phyloP scores from a whole-genome alignment of 441 rosid genomes.

The Croton setiger region DNA sequence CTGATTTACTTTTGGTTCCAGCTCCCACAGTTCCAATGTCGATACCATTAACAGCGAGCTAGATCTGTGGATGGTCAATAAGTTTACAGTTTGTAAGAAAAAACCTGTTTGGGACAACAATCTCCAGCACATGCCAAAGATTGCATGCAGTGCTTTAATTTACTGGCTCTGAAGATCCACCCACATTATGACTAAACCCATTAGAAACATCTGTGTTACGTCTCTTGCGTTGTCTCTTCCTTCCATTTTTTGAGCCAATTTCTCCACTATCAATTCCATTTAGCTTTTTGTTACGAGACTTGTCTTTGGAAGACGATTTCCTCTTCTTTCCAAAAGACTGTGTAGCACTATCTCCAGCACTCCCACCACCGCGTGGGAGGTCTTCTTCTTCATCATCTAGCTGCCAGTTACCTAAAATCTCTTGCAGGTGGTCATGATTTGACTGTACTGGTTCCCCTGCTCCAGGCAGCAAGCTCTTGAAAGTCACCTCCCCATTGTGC shows the following conservation, averaged over 20 bases:
- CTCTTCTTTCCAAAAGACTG: slow-evolving; percentile 50
- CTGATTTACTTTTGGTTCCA: background rate
- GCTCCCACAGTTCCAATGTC: background rate
- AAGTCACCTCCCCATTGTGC: slow-evolving; percentile 54
- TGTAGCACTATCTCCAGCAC: slow-evolving; percentile 30
- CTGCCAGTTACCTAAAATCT: slow-evolving; percentile 74
- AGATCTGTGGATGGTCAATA: background rate
- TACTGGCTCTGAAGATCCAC: slow-evolving; percentile 15
- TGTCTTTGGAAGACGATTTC: slow-evolving; percentile 44
- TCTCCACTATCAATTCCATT: slow-evolving; percentile 27
- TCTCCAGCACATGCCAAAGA: background rate
- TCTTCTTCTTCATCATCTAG: slow-evolving; percentile 61
- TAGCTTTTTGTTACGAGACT: slow-evolving; percentile 40
- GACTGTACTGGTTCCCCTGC: slow-evolving; percentile 70
- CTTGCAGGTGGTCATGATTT: slow-evolving; percentile 31
- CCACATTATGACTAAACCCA: slow-evolving; percentile 19
- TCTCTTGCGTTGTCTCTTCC: slow-evolving; percentile 34
- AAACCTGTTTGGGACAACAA: background rate
- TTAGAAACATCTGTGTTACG: slow-evolving; percentile 17
- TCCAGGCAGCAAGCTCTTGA: slow-evolving; percentile 73
- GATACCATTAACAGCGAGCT: background rate
- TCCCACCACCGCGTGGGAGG: slow-evolving; percentile 52
- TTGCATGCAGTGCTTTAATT: background rate
- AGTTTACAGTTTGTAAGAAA: background rate
- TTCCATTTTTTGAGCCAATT: slow-evolving; percentile 31